Conservation (phyloP, 176 grass and related monocot species). For the Poa annua region DNA sequence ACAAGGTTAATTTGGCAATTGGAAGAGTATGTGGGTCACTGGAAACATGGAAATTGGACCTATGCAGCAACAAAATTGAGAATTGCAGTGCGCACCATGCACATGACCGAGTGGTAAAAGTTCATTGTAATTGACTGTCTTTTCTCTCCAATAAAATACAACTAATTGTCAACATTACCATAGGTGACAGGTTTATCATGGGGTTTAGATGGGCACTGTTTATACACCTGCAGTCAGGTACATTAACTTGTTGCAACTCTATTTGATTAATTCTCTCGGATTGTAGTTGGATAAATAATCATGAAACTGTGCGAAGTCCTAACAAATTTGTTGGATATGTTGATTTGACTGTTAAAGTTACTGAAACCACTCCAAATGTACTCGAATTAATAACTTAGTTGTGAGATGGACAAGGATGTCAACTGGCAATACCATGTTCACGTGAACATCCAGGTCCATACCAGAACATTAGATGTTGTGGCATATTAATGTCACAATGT, state of each 20-base stretch:
- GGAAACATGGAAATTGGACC: constrained; percentile 72
- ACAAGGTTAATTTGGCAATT: constrained; percentile 64
- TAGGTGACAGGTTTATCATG: constrained; percentile 91
- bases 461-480: background rate
- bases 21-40: constrained; percentile 78
- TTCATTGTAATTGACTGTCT: constrained; percentile 40
- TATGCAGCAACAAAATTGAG: constrained; percentile 54
- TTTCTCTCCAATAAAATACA: constrained; percentile 17
- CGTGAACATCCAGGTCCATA: background rate
- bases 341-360: background rate
- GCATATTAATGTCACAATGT: background rate
- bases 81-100: constrained; percentile 58
- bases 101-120: constrained; percentile 93
- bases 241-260: too few relatives aligned
- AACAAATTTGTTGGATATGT: too few relatives aligned
- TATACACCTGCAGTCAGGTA: constrained; percentile 94
- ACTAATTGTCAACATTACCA: constrained; percentile 40
- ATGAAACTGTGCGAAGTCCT: too few relatives aligned
- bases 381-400: background rate
- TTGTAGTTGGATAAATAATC: too few relatives aligned
- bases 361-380: background rate
- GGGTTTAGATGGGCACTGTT: constrained; percentile 72
- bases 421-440: background rate
- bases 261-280: too few relatives aligned
- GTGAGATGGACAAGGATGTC: background rate